Conservation (phyloP, 2,329 filamentous ascomycete genomes). For the Xylariaceae sp. region DNA sequence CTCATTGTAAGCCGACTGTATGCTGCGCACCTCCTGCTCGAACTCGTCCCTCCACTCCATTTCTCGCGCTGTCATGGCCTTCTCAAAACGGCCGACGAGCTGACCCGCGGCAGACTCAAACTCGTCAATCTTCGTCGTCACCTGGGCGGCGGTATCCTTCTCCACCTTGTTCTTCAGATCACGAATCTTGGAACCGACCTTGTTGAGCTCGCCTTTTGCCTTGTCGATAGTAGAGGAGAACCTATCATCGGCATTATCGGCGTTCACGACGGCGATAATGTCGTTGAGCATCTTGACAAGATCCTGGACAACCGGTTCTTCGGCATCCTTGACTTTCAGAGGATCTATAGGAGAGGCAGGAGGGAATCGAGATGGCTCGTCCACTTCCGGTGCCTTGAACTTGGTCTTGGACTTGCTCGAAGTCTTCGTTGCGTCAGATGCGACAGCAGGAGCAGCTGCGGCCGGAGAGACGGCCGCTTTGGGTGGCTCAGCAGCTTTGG, state of each 20-base stretch:
- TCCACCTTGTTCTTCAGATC: conserved; percentile 63
- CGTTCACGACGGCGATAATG: conserved; percentile 88
- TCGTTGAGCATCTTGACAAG: conserved; percentile 93
- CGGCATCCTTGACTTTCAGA: conserved; percentile 64
- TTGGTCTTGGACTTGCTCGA: conserved; percentile 5
- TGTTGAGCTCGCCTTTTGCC: conserved; percentile 75
- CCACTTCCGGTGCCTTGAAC: conserved; percentile 54
- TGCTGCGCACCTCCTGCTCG: conserved; percentile 72
- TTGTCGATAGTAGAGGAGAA: conserved; percentile 74
- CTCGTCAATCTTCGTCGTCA: conserved; percentile 62
- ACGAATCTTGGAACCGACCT: conserved; percentile 71
- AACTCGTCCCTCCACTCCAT: conserved; percentile 81
- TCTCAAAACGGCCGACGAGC: conserved; percentile 81
- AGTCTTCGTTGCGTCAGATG: conserved; percentile 1
- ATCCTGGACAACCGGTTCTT: conserved; percentile 85
- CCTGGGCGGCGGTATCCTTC: conserved; percentile 65
- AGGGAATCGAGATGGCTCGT: conserved; percentile 57
- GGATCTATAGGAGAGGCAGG: conserved; percentile 69
- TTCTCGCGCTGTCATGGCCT: conserved; percentile 74
- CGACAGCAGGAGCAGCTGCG: conserved; percentile 2
- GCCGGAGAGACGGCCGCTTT: conserved; percentile 19
- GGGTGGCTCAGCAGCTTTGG: conserved; percentile 22
- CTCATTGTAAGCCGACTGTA: conserved; percentile 70
- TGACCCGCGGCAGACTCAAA: conserved; percentile 85
- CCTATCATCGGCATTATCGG: conserved; percentile 68